Base-by-base conservation (phyloP, 257 asterid species). In the Lavandula angustifolia region DNA sequence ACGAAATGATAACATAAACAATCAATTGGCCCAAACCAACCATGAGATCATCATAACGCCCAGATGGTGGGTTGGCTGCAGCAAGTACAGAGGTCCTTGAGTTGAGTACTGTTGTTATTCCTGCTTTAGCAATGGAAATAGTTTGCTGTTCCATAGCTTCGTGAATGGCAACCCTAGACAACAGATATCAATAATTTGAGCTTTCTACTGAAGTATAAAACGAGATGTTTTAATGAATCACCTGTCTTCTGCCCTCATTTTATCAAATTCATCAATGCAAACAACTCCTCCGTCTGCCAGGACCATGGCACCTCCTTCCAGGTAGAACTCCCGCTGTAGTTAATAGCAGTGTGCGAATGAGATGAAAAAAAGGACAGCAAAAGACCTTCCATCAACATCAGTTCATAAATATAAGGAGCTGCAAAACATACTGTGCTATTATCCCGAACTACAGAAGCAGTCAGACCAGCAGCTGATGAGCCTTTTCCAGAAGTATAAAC, bases 91-190 rank as follows among this genome's bases (percentile, higher is more conserved):
- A 83, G 74, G 99, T 94, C 75, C 99, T 90, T n/a, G 99, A 94
- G 75, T 94, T 94, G 70, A 94, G 99, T 74, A 94, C 97, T 11
- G 97, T 94, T 43, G 99, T 94, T 71, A 94, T 94, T 81, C 99
- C 99, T 50, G 99, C 99, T 85, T 94, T 94, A 18, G 99, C 97
- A 53, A 94, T 90, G 68, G 99, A 94, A 75, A 94, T 94, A n/a
- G 99, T 94, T 82, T 94, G 99, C 84, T 94, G 99, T 74, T 94
- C 99, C 99, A 94, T 94, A 18, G 99, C 99, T 86, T 94, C 99
- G 72, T 94, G 99, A 71, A 94, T 94, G 64, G 99, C 99, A 79
- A 94, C 97, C 84, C 99, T 90, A 67, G 13, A 62, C 41, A 48
- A 81, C 75, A 72, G 35, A 51, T 22, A 68, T 65, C 59, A 72